These are phyloP conservation scores for Annulohypoxylon moriforme DNA, from an alignment of 495 filamentous ascomycete genomes.

Conservation along the genomic window DNA sequence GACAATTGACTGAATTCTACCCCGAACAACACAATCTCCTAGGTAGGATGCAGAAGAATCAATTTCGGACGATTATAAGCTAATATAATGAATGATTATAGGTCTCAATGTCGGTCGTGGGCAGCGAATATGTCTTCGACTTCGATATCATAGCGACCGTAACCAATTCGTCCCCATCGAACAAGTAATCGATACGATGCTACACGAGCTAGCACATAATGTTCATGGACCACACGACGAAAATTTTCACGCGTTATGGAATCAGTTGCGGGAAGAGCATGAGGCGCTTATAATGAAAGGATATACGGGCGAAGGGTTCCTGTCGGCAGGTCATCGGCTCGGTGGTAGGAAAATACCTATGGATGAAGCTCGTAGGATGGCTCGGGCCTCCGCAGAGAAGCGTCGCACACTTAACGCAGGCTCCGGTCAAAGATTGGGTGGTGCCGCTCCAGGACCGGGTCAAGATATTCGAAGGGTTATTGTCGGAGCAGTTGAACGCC, in stretches of 20 bases:
- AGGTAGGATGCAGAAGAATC: constrained; percentile 56
- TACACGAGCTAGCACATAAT: constrained; percentile 96
- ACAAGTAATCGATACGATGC: constrained; percentile 87
- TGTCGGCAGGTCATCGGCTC: constrained; percentile 77
- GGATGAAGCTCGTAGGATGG: constrained; percentile 80
- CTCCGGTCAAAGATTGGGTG: constrained; percentile 81
- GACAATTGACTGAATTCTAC: constrained; percentile 85
- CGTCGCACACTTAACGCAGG: constrained; percentile 67
- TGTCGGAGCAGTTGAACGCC: constrained; percentile 75
- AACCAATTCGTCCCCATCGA: constrained; percentile 84
- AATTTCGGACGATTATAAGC: background rate
- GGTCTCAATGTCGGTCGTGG: constrained; percentile 82
- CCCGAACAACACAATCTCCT: constrained; percentile 79
- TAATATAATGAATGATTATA: constrained; percentile 44
- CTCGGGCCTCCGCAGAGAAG: constrained; percentile 80
- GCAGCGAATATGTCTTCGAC: constrained; percentile 82
- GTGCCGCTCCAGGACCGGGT: constrained; percentile 66
- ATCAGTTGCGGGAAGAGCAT: constrained; percentile 88
- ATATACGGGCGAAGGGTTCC: constrained; percentile 92
- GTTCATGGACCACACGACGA: constrained; percentile 83
- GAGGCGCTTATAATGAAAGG: constrained; percentile 79
- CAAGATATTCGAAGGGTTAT: constrained; percentile 81
- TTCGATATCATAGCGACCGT: constrained; percentile 81
- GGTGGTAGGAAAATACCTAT: constrained; percentile 75
- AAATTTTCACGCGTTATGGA: constrained; percentile 86